Base-by-base conservation (phyloP, 2,329 filamentous ascomycete species). In the Magnaporthales sp. region DNA sequence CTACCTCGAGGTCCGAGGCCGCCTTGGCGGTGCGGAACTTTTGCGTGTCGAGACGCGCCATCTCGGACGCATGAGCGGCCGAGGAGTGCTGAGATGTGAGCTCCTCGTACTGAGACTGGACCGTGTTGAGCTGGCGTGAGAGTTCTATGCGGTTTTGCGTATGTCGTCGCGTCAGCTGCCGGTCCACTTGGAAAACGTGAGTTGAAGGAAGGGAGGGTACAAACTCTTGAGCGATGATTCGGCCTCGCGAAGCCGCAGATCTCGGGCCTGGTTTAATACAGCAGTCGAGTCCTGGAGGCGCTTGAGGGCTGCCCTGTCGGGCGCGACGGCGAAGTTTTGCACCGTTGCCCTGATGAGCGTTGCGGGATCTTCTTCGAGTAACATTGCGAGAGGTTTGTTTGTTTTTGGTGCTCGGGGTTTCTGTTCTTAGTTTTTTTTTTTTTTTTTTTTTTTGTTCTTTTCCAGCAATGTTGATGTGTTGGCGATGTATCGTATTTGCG, bases 11-110 rank as follows among this genome's bases (percentile, higher is more conserved):
- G 75, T 98, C 94, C 1, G 87, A 90, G 0, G 91, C 92, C 19
- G 91, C 88, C 78, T 98, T 98, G n/a, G 94, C 94, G 67, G 92
- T 89, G 71, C 93, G 89, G 79, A 98, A 98, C 75, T 97, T 97
- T 72, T 93, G 89, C 1, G 92, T 96, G 78, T 98, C 94, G 68
- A 97, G 88, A 56, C 90, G 86, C 24, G 95, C 84, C 69, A 98
- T 97, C 74, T 91, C 87, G 46, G 88, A 88, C 6, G 93, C 92
- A 79, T 98, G 94, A 68, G 87, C 87, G 6, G 89, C 84, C 0
- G 91, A 86, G 70, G 92, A 91, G 80, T 96, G 92, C 3, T 89
- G 81, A 0, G 87, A 80, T 0, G 91, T 81, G 0, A 92, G 89
- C 77, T 96, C 92, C 66, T 86, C 83, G 79, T 96, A 89, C 74